These are phyloP conservation scores for Stachybotrys elegans DNA, from an alignment of 2,329 filamentous ascomycete species.

Conservation along the genomic window DNA sequence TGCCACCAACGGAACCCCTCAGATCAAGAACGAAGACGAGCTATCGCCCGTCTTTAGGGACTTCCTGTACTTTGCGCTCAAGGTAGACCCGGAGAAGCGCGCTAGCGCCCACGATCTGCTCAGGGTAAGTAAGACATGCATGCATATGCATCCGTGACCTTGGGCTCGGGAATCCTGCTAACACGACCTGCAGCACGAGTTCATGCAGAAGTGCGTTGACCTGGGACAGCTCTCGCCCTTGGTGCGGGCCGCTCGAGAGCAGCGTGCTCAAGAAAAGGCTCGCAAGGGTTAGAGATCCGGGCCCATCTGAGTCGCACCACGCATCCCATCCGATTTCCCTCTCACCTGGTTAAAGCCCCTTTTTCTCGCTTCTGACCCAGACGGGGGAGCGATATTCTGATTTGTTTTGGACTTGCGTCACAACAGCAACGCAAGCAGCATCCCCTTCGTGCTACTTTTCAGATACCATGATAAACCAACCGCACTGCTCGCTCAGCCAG, in stretches of 20 bases:
- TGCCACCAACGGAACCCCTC: conserved; percentile 90
- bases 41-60: conserved; percentile 80
- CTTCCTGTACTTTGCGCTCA: conserved; percentile 87
- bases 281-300: conserved; percentile 61
- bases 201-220: conserved; percentile 73
- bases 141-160: not conserved
- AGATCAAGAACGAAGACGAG: conserved; percentile 88
- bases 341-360: no score
- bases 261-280: conserved; percentile 79
- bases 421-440: no score
- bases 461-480: no score
- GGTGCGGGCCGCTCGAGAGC: conserved; percentile 78
- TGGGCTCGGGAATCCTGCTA: conserved; percentile 9
- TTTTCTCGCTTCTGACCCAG: no score
- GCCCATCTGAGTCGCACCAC: no score
- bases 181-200: conserved; percentile 58
- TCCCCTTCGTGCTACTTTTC: no score
- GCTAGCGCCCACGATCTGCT: conserved; percentile 91
- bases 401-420: no score
- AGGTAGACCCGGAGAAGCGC: conserved; percentile 95
- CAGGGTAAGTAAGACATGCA: conserved; percentile 56
- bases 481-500: no score
- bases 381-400: no score
- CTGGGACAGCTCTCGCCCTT: conserved; percentile 76
- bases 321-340: no score